Percentiles rank a stretch among this genome's conserved stretches.
phyloP scores from a whole-genome alignment of 192 early-diverging fungal species.

The Coemansia sp. region DNA sequence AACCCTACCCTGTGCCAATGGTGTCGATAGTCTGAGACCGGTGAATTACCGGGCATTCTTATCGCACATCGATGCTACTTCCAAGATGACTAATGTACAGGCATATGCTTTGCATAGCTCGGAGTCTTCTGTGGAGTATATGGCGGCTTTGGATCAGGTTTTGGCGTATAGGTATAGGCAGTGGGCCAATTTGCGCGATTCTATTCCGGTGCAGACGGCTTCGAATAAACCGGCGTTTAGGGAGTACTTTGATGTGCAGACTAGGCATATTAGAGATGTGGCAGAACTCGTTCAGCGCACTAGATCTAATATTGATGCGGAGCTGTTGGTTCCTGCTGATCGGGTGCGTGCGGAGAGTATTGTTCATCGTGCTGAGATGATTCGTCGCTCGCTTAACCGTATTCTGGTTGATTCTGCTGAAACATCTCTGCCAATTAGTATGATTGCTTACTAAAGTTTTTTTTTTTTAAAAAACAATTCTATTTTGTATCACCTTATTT shows the following conservation, averaged over 20 bases:
- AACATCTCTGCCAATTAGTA: constrained; percentile 34
- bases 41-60: constrained; percentile 80
- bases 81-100: constrained; percentile 57
- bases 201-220: constrained; percentile 75
- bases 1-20: constrained; percentile 73
- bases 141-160: constrained; percentile 81
- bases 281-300: constrained; percentile 61
- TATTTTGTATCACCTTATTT: neutral
- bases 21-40: constrained; percentile 75
- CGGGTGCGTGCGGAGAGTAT: constrained; percentile 19
- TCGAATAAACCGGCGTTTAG: constrained; percentile 71
- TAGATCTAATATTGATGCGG: constrained; percentile 60
- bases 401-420: constrained; percentile 24
- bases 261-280: constrained; percentile 60
- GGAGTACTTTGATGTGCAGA: constrained; percentile 64
- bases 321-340: constrained; percentile 16
- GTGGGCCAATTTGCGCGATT: constrained; percentile 88
- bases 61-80: constrained; percentile 62
- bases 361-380: constrained; percentile 32
- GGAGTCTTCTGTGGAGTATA: constrained; percentile 67
- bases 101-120: constrained; percentile 64
- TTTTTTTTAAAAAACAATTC: neutral
- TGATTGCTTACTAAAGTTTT: constrained; percentile 37
- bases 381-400: constrained; percentile 38
- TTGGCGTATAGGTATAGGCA: constrained; percentile 83